Evolutionary conservation across 257 asterid genomes (phyloP).

Genomic region (Asclepias syriaca): DNA sequence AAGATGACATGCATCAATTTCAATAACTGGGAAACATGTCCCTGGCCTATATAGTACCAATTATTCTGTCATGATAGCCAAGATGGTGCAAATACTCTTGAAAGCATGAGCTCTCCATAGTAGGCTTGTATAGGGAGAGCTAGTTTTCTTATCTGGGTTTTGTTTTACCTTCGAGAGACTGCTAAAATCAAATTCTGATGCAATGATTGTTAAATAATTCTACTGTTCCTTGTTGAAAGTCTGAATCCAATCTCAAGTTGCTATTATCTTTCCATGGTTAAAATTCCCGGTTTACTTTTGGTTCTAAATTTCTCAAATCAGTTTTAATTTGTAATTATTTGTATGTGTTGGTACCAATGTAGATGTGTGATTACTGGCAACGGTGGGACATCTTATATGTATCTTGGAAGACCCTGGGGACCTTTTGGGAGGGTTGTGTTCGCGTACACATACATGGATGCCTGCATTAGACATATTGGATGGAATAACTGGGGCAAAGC

Average conservation of each 20-base stretch:
- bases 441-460: slow-evolving; percentile 72
- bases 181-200: not conserved
- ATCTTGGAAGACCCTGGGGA: slow-evolving; percentile 98
- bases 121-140: not conserved
- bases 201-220: not conserved
- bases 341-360: slow-evolving; percentile 22
- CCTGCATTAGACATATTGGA: slow-evolving; percentile 65
- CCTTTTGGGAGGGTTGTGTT: slow-evolving; percentile 94
- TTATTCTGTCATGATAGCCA: not conserved
- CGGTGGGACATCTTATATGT: slow-evolving; percentile 53
- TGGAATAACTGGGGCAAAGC: slow-evolving; percentile 95
- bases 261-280: not conserved
- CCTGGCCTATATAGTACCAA: not conserved
- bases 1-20: not conserved
- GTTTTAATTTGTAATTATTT: not conserved
- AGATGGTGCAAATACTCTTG: not conserved
- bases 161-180: not conserved
- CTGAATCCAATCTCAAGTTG: not conserved
- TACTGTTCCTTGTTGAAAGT: not conserved
- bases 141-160: not conserved
- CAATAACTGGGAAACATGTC: not conserved
- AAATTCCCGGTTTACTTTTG: not conserved
- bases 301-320: not conserved
- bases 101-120: too few species aligned
- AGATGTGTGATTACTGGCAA: slow-evolving; percentile 91